Evolutionary conservation across 805 yeast genomes (phyloP), one percentile per base, ranked within the genome.

Genomic region (Danielia oregonensis): DNA sequence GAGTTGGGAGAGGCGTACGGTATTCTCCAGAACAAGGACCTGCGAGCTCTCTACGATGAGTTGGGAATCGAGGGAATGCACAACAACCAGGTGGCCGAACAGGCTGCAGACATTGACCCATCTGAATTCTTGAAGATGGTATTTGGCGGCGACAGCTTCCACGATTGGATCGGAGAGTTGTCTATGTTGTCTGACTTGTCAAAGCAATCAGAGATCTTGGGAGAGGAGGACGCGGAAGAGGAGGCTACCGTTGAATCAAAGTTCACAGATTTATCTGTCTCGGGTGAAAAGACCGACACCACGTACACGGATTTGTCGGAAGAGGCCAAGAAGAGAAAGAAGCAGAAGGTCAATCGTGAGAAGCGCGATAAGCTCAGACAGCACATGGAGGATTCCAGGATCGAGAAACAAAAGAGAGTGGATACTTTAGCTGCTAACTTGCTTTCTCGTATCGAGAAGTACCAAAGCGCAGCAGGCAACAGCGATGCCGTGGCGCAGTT

Each of bases 141-240:
- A 24, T 93, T 85, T 58, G 94, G 94, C 37, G 94, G 94, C 35
- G 88, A 81, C 40, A 78, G 81, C 1, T 85, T 85, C 54, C 65
- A 74, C 37, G 84, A 77, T 39, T 85, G 88, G 72, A 86, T 91
- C 49, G 98, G 98, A 4, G 96, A 93, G 55, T 63, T 88, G 42
- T 76, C 88, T 18, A 68, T 89, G 55, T 59, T 93, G 52, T 78
- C 77, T 49, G 94, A 88, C 48, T 63, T 93, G 54, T 74, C 82
- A 7, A 73, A 79, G 46, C 72, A 78, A 4, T 77, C 82, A 4
- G 83, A 72, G 17, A 59, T 74, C 15, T 43, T 64, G 40, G 50
- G 32, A 15, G 52, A 57, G 23, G 78, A 68, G 24, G 57, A 64
- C 9, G 74, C 69, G 12, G 59, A 50, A 4, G 55, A 49, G 10